These are phyloP conservation scores for Polychaeton citri DNA, from an alignment of 2,329 filamentous ascomycete species.

Conservation along the genomic window DNA sequence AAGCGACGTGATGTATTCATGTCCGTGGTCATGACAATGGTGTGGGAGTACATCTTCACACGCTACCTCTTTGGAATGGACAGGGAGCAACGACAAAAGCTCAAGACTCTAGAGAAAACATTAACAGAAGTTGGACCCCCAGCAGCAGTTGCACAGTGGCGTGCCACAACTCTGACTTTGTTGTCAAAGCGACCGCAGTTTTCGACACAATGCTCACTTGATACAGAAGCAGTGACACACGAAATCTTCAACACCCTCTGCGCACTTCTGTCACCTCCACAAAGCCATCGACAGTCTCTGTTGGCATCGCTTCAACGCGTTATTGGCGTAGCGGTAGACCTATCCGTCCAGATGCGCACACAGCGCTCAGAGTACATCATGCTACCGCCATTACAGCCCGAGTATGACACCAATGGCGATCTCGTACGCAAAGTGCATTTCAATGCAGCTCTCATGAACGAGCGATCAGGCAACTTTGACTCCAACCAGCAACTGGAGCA, in stretches of 20 bases:
- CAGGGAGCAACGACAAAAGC: slow-evolving; percentile 89
- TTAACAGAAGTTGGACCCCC: slow-evolving; percentile 76
- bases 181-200: slow-evolving; percentile 73
- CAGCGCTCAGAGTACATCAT: slow-evolving; percentile 97
- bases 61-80: slow-evolving; percentile 98
- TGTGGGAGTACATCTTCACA: slow-evolving; percentile 98
- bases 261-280: slow-evolving; percentile 74
- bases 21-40: slow-evolving; percentile 97
- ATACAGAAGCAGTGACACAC: slow-evolving; percentile 91
- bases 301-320: slow-evolving; percentile 76
- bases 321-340: slow-evolving; percentile 72
- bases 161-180: slow-evolving; percentile 83
- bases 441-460: slow-evolving; percentile 90
- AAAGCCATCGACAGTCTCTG: slow-evolving; percentile 66
- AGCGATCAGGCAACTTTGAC: slow-evolving; percentile 58
- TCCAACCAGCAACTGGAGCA: slow-evolving; percentile 72
- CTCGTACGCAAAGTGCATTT: slow-evolving; percentile 78
- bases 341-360: slow-evolving; percentile 93
- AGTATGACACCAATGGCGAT: slow-evolving; percentile 89
- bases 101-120: slow-evolving; percentile 89
- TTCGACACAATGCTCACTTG: slow-evolving; percentile 65
- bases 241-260: slow-evolving; percentile 77
- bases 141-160: slow-evolving; percentile 91
- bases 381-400: slow-evolving; percentile 85
- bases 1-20: slow-evolving; percentile 89